Evolutionary conservation across 768 basidiomycete genomes (phyloP), one percentile per base, ranked within the genome.

Genomic region (Pleurotus platypus): DNA sequence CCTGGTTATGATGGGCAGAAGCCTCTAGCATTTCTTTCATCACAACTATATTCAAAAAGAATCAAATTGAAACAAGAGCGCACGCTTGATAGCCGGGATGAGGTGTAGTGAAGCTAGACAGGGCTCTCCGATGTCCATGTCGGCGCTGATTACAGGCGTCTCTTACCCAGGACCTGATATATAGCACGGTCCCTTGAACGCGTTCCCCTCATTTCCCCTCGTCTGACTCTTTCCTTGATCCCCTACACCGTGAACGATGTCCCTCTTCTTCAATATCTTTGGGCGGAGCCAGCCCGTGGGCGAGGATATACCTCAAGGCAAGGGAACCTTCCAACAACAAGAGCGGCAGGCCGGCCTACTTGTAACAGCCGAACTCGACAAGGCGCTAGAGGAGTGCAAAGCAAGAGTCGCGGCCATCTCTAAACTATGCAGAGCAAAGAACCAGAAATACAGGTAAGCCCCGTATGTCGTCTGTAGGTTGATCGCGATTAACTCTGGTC

Each of bases 401-500:
- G 66, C 69, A 3, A 75, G 69, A 54, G 82, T 84, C 7, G 67
- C 69, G 12, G 65, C 69, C 11, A 82, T 83, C 43, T 73, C 78
- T 0, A 70, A 62, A 16, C 71, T 78, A 20, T 84, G 83, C 55
- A 66, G 76, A 45, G 65, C 64, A 2, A 76, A 73, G 58, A 84
- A 84, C 60, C 65, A 79, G 38, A 79, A 78, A 58, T 82, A 81
- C 64, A 69, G 82, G 81, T 82, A 56, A 18, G 73, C 46, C 20
- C n/a, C 12, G 47, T 48, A 15, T 40, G 13, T 22, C n/a, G 3
- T 7, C 8, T 24, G 8, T 35, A 8, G 11, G 18, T 11, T 45
- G 13, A 24, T 45, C 45, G 20, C 18, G 46, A 27, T 20, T 53
- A 12, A 49, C 18, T 20, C 15, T 22, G 22, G 47, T 63, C 35